A percentile compares a stretch with the other conserved stretches of the same genome.
Conservation (phyloP, 257 asterid genomes). For the Solanum piurae region DNA sequence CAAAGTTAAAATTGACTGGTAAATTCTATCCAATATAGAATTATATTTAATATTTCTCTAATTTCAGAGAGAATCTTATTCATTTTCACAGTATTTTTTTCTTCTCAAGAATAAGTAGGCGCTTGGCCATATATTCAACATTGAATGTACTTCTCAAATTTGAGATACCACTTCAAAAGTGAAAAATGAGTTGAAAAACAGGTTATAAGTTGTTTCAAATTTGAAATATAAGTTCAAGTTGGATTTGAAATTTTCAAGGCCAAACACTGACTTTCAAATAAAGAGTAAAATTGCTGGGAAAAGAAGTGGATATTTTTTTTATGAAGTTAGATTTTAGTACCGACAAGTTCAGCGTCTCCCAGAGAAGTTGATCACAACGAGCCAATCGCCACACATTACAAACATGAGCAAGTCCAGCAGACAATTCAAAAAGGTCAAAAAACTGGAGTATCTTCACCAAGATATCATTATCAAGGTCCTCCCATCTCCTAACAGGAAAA, state of each 20-base stretch:
- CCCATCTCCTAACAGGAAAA: slow-evolving; percentile 40
- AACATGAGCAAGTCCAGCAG: slow-evolving; percentile 51
- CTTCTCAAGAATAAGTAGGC: background rate
- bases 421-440: slow-evolving; percentile 38
- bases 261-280: background rate
- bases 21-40: background rate
- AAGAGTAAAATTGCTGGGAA: background rate
- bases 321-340: no score
- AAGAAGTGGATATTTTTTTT: background rate
- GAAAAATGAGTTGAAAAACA: background rate
- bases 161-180: background rate
- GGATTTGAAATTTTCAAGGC: background rate
- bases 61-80: background rate
- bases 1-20: background rate
- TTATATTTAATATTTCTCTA: background rate
- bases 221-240: background rate
- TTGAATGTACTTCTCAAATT: background rate
- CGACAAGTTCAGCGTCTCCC: slow-evolving; percentile 36
- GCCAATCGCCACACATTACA: slow-evolving; percentile 71
- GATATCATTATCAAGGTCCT: slow-evolving; percentile 57
- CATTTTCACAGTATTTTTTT: no score
- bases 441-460: slow-evolving; percentile 52
- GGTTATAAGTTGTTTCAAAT: background rate
- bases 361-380: slow-evolving; percentile 58
- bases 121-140: background rate